These are phyloP conservation scores for Endotrypanum monterogeii DNA, from an alignment of 208 protist species.

Conservation along the genomic window DNA sequence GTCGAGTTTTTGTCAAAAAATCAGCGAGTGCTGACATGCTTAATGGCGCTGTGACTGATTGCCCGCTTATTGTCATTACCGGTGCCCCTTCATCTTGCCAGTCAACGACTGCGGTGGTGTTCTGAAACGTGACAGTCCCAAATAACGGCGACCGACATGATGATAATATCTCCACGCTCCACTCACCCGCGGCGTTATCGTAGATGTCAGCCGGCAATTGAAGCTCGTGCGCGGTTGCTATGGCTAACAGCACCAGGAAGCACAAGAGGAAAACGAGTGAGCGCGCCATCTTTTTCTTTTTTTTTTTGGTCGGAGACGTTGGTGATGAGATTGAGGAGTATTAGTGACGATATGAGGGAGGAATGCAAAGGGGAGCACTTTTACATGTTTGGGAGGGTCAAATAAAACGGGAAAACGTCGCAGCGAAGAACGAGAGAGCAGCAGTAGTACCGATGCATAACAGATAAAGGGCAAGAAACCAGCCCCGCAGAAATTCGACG, in stretches of 20 bases:
- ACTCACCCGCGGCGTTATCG: conserved; percentile 56
- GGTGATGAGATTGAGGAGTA: no score
- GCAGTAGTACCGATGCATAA: background rate
- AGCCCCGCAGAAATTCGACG: background rate
- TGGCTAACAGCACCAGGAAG: conserved; percentile 9
- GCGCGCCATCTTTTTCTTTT: conserved; percentile 4
- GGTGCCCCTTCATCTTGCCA: conserved; percentile 34
- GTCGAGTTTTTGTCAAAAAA: conserved; percentile 32
- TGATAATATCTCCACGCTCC: conserved; percentile 58
- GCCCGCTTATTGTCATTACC: conserved; percentile 19
- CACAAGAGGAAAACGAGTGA: conserved; percentile 8
- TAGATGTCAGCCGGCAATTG: conserved; percentile 49
- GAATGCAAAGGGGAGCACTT: background rate
- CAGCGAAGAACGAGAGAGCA: conserved; percentile 15
- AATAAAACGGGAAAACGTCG: background rate
- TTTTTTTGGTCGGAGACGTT: no score
- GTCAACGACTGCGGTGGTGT: conserved; percentile 33
- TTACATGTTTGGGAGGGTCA: background rate
- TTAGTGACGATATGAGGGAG: background rate
- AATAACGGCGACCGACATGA: conserved; percentile 33
- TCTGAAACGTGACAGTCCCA: conserved; percentile 43
- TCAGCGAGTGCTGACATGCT: conserved; percentile 33
- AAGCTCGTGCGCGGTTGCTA: conserved; percentile 18
- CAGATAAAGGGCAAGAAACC: background rate
- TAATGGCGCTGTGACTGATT: conserved; percentile 21